A percentile compares a stretch with the other conserved stretches of the same genome.
Evolutionary conservation across 2,329 filamentous ascomycete species (phyloP).

Genomic region (Ophiostoma sp.): DNA sequence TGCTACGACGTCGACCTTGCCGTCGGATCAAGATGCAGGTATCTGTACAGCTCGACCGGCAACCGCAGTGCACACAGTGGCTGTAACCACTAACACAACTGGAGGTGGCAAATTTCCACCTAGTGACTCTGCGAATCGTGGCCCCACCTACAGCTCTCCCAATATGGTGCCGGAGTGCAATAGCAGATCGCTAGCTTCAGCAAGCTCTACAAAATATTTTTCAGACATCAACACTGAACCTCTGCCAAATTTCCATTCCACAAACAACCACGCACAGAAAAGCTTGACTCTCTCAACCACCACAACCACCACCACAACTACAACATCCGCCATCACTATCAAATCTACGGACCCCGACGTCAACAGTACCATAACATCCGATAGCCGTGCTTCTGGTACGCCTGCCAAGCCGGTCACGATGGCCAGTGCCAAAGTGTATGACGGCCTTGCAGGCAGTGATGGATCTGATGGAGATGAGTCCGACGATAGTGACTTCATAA

Average conservation of each 20-base stretch:
- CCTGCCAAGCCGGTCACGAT: conserved; percentile 14
- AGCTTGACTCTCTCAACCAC: not conserved
- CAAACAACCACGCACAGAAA: not conserved
- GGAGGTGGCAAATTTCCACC: not conserved
- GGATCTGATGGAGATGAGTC: conserved; percentile 23
- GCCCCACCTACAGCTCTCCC: not conserved
- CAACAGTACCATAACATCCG: not conserved
- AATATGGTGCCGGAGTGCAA: not conserved
- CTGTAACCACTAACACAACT: not conserved
- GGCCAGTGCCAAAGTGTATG: conserved; percentile 20
- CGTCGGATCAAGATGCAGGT: not conserved
- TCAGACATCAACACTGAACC: not conserved
- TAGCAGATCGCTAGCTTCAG: not conserved
- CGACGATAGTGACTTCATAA: conserved; percentile 25
- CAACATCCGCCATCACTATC: not conserved
- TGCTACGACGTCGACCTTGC: not conserved
- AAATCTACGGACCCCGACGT: not conserved
- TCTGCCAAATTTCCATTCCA: not conserved
- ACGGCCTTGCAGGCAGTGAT: conserved; percentile 18
- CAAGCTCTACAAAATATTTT: not conserved
- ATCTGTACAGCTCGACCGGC: not conserved
- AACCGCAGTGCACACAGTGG: not conserved
- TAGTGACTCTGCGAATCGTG: not conserved
- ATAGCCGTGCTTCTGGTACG: not conserved
- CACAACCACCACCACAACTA: conserved; percentile 9